phyloP scores from a whole-genome alignment of 2,329 filamentous ascomycete genomes.

The Pseudocercospora eumusae region DNA sequence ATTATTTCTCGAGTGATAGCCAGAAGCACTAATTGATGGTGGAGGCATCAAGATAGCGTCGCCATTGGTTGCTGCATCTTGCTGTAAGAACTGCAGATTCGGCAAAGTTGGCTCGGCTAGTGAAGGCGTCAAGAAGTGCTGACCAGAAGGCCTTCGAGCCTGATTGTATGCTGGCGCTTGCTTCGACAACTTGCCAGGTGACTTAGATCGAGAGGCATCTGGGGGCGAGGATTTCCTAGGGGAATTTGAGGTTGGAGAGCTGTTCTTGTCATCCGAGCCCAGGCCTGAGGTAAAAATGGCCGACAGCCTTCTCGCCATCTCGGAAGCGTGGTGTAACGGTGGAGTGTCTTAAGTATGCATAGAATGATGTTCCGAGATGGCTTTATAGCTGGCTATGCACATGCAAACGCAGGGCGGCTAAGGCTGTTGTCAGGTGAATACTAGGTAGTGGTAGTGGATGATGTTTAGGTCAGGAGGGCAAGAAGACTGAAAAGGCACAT shows the following conservation, averaged over 20 bases:
- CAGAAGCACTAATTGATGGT: conserved; percentile 21
- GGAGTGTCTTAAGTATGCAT: background rate
- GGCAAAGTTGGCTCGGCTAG: conserved; percentile 23
- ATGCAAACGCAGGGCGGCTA: background rate
- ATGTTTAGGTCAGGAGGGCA: conserved; percentile 5
- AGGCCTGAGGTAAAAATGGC: conserved; percentile 28
- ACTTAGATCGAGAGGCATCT: conserved; percentile 24
- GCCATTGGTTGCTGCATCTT: conserved; percentile 18
- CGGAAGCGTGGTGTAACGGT: conserved; percentile 4
- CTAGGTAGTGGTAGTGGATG: too few species aligned
- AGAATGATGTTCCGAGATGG: background rate
- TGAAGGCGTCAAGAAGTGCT: conserved; percentile 23
- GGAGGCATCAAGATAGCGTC: conserved; percentile 24
- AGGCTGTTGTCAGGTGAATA: conserved; percentile 6
- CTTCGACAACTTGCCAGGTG: conserved; percentile 29
- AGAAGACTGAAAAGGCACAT: conserved; percentile 5
- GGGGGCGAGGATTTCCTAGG: conserved; percentile 23
- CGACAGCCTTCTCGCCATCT: conserved; percentile 30
- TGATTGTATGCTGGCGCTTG: conserved; percentile 25
- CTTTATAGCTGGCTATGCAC: background rate
- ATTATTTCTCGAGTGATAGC: conserved; percentile 24
- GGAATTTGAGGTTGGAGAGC: conserved; percentile 15
- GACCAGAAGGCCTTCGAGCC: conserved; percentile 23
- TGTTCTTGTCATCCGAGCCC: conserved; percentile 25
- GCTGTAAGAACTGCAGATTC: conserved; percentile 30